Conservation (phyloP, 1,139 yeast genomes). For the Hyphopichia buzzinii region DNA sequence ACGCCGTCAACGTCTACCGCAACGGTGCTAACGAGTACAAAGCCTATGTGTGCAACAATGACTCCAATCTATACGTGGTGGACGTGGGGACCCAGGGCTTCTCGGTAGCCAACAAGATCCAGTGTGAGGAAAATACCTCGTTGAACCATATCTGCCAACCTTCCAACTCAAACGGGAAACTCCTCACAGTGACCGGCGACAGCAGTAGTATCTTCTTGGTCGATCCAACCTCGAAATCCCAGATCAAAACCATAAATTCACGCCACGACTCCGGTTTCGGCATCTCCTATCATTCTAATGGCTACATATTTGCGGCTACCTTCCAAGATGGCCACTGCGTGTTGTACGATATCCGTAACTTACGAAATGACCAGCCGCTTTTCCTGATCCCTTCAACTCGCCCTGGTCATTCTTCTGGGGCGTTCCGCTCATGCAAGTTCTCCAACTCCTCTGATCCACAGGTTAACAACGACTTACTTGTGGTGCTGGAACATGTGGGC, state of each 20-base stretch:
- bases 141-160: slow-evolving; percentile 38
- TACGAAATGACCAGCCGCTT: slow-evolving; percentile 40
- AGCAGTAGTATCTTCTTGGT: slow-evolving; percentile 35
- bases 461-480: slow-evolving; percentile 64
- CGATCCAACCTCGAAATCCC: slow-evolving; percentile 27
- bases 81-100: slow-evolving; percentile 50
- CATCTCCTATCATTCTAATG: slow-evolving; percentile 72
- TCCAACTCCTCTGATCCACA: slow-evolving; percentile 44
- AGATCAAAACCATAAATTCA: slow-evolving; percentile 43
- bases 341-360: slow-evolving; percentile 71
- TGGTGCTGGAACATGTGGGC: slow-evolving; percentile 81
- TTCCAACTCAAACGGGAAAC: slow-evolving; percentile 25
- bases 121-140: slow-evolving; percentile 40
- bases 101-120: slow-evolving; percentile 25
- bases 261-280: slow-evolving; percentile 81
- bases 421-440: slow-evolving; percentile 69
- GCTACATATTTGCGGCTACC: slow-evolving; percentile 70
- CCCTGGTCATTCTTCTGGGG: slow-evolving; percentile 55
- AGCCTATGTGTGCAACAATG: slow-evolving; percentile 80
- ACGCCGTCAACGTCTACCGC: slow-evolving; percentile 64
- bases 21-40: slow-evolving; percentile 39
- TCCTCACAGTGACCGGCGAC: slow-evolving; percentile 44
- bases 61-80: slow-evolving; percentile 63
- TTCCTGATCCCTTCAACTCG: slow-evolving; percentile 61
- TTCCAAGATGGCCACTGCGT: slow-evolving; percentile 84